These are phyloP conservation scores for Sporisorium exsertum DNA, from an alignment of 1,284 basidiomycete species.

Conservation along the genomic window DNA sequence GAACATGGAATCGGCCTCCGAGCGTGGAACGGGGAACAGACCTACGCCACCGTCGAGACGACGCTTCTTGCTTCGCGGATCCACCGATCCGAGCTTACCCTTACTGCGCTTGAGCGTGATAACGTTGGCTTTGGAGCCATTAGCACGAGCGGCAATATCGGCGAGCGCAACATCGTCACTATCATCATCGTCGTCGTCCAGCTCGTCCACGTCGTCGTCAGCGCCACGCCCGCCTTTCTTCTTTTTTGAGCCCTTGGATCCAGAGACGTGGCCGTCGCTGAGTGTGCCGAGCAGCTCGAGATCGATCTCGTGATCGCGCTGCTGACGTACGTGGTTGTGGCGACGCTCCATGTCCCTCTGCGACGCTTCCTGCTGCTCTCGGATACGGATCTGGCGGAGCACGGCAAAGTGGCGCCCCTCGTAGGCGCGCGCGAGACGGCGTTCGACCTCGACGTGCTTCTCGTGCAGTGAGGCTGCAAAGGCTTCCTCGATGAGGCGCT, in stretches of 20 bases:
- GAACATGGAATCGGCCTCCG: slow-evolving; percentile 35
- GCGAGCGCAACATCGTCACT: slow-evolving; percentile 47
- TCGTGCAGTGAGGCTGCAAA: slow-evolving; percentile 34
- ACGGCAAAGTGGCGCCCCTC: slow-evolving; percentile 56
- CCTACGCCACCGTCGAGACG: slow-evolving; percentile 34
- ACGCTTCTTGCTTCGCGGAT: slow-evolving; percentile 40
- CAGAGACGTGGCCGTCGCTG: slow-evolving; percentile 34
- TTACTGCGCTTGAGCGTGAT: slow-evolving; percentile 58
- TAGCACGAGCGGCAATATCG: slow-evolving; percentile 36
- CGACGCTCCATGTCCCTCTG: slow-evolving; percentile 35
- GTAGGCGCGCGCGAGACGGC: slow-evolving; percentile 56
- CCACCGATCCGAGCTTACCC: slow-evolving; percentile 29
- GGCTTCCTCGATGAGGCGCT: slow-evolving; percentile 51
- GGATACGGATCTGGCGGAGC: slow-evolving; percentile 45
- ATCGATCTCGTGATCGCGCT: slow-evolving; percentile 62
- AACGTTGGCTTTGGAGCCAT: slow-evolving; percentile 33
- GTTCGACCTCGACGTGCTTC: slow-evolving; percentile 48
- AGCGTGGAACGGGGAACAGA: slow-evolving; percentile 40
- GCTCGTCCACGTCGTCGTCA: slow-evolving; percentile 46
- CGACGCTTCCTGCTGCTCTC: slow-evolving; percentile 46
- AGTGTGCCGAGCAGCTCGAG: slow-evolving; percentile 64
- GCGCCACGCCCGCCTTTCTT: slow-evolving; percentile 18
- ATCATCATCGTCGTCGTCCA: slow-evolving; percentile 42
- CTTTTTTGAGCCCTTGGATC: slow-evolving; percentile 18
- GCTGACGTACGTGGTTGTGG: slow-evolving; percentile 49